phyloP scores from a whole-genome alignment of 805 yeast genomes.

The Priceomyces melissophilus region DNA sequence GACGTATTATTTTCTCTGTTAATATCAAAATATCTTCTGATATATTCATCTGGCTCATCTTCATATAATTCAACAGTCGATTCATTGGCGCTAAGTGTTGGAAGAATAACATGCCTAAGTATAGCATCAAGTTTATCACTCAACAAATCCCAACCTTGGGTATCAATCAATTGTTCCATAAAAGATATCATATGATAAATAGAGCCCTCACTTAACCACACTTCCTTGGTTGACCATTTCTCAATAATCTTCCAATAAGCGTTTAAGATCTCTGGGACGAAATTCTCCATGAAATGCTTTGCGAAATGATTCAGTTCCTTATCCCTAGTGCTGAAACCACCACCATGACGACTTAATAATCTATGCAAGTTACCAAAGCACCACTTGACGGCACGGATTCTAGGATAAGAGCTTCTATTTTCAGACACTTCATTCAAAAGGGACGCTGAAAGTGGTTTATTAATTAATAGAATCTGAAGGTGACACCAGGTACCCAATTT shows the following conservation, averaged over 20 bases:
- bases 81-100: slow-evolving; percentile 36
- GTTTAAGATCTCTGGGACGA: slow-evolving; percentile 41
- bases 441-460: slow-evolving; percentile 34
- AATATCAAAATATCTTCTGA: slow-evolving; percentile 43
- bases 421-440: slow-evolving; percentile 33
- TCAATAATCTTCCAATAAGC: slow-evolving; percentile 44
- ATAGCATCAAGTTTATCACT: slow-evolving; percentile 40
- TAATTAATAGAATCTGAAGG: slow-evolving; percentile 34
- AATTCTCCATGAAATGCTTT: slow-evolving; percentile 27
- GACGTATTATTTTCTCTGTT: slow-evolving; percentile 46
- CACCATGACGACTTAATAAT: slow-evolving; percentile 42
- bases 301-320: slow-evolving; percentile 28
- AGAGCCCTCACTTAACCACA: slow-evolving; percentile 40
- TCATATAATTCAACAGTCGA: slow-evolving; percentile 41
- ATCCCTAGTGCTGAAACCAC: slow-evolving; percentile 36
- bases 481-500: slow-evolving; percentile 43
- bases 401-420: slow-evolving; percentile 35
- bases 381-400: slow-evolving; percentile 43
- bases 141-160: slow-evolving; percentile 36
- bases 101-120: slow-evolving; percentile 37
- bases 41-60: slow-evolving; percentile 45
- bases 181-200: slow-evolving; percentile 42
- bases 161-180: slow-evolving; percentile 39
- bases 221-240: slow-evolving; percentile 33
- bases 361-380: slow-evolving; percentile 42